These are phyloP conservation scores for Zea luxurians DNA, from an alignment of 176 grass and related monocot genomes.

Conservation along the genomic window DNA sequence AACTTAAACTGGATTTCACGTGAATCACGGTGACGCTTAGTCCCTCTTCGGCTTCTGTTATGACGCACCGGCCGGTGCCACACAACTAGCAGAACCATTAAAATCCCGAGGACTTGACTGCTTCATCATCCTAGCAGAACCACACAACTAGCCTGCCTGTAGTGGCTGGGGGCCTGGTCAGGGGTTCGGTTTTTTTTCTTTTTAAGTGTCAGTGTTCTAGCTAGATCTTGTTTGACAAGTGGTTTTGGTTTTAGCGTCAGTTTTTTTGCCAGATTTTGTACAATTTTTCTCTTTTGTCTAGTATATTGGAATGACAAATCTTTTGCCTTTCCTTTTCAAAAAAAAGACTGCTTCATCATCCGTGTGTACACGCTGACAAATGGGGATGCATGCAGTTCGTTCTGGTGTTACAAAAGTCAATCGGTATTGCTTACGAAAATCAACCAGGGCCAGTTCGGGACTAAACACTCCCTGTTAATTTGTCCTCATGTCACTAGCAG, in stretches of 20 bases:
- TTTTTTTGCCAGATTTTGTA: no score
- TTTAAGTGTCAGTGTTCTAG: no score
- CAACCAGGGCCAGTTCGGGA: neutral
- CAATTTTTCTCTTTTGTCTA: no score
- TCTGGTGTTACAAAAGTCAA: neutral
- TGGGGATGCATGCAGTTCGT: neutral
- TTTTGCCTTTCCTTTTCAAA: no score
- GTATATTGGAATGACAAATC: no score
- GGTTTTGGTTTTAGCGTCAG: no score
- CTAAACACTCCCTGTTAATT: conserved; percentile 11
- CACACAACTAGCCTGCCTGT: no score
- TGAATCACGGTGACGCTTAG: conserved; percentile 30
- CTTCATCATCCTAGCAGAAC: neutral
- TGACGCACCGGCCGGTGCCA: neutral
- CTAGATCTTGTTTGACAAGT: no score
- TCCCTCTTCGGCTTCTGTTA: conserved; percentile 11
- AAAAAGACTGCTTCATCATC: conserved; percentile 1
- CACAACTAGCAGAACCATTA: neutral
- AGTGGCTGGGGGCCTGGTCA: no score
- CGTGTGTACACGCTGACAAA: conserved; percentile 3
- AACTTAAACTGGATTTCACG: neutral
- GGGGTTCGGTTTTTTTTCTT: no score
- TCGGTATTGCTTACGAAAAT: neutral
- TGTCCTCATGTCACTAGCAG: conserved; percentile 25
- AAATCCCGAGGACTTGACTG: neutral